These are phyloP conservation scores for Xanthoconium stramineum DNA, from an alignment of 768 basidiomycete species.

Conservation along the genomic window DNA sequence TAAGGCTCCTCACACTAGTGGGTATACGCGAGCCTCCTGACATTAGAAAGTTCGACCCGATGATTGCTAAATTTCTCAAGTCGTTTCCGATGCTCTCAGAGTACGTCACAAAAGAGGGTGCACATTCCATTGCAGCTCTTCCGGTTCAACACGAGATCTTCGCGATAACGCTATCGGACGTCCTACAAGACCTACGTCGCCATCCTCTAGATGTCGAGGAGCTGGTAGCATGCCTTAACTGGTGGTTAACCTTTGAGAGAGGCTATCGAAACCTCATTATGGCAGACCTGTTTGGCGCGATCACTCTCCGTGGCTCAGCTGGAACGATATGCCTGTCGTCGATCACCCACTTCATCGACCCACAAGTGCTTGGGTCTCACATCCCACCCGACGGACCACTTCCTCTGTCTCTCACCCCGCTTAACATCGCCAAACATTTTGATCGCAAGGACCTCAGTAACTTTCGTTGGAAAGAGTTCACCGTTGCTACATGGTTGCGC, in stretches of 20 bases:
- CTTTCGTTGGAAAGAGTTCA: conserved; percentile 78
- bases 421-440: conserved; percentile 54
- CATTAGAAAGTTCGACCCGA: conserved; percentile 68
- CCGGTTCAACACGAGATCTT: conserved; percentile 63
- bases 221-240: conserved; percentile 73
- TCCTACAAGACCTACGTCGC: conserved; percentile 65
- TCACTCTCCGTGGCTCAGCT: conserved; percentile 47
- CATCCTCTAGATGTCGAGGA: conserved; percentile 67
- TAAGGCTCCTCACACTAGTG: conserved; percentile 71
- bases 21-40: conserved; percentile 65
- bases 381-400: conserved; percentile 78
- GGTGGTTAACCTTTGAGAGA: conserved; percentile 56
- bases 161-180: conserved; percentile 71
- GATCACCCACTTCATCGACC: conserved; percentile 67
- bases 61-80: conserved; percentile 70
- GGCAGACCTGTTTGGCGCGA: conserved; percentile 61
- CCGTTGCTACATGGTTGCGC: conserved; percentile 67
- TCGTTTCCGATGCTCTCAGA: conserved; percentile 68
- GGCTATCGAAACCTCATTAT: conserved; percentile 17
- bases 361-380: conserved; percentile 42
- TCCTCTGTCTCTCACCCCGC: conserved; percentile 51
- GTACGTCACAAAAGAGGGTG: conserved; percentile 48
- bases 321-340: conserved; percentile 61
- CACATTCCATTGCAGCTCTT: conserved; percentile 56
- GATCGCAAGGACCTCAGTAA: conserved; percentile 45